Evolutionary conservation across 305 asterid species (phyloP).

Genomic region (Fraxinus floribunda): DNA sequence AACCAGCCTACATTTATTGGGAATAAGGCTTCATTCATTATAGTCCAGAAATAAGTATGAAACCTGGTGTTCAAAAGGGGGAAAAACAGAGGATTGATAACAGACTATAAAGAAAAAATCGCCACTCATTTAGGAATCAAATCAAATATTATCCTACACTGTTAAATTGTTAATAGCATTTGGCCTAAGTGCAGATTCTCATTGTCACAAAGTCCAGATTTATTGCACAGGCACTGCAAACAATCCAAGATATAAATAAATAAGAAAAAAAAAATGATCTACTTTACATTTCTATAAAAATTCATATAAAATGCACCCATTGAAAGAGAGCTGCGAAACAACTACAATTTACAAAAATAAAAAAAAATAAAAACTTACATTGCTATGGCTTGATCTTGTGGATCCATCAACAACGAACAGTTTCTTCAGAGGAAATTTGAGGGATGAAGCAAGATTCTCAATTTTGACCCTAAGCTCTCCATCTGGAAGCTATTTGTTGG

Average conservation of each 20-base stretch:
- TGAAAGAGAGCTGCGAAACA: background rate
- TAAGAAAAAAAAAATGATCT: background rate
- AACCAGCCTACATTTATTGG: background rate
- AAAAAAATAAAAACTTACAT: constrained; percentile 47
- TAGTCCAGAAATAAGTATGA: background rate
- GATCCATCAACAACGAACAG: constrained; percentile 97
- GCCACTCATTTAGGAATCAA: background rate
- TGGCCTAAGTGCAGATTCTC: background rate
- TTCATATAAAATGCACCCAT: background rate
- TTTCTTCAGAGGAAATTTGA: constrained; percentile 84
- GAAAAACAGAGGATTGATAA: background rate
- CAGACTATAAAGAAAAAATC: background rate
- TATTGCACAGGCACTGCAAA: background rate
- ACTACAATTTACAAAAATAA: background rate
- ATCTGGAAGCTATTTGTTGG: constrained; percentile 67
- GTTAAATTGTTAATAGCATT: background rate
- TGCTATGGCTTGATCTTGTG: constrained; percentile 97
- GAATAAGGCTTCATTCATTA: background rate
- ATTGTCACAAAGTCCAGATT: background rate
- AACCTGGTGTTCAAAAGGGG: background rate
- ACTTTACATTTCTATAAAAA: background rate
- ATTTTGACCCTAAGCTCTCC: constrained; percentile 85
- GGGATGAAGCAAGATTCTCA: constrained; percentile 87
- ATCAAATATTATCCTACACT: background rate
- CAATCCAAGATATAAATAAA: background rate